phyloP scores from a whole-genome alignment of 2,329 filamentous ascomycete species.

The Fusarium lateritium region DNA sequence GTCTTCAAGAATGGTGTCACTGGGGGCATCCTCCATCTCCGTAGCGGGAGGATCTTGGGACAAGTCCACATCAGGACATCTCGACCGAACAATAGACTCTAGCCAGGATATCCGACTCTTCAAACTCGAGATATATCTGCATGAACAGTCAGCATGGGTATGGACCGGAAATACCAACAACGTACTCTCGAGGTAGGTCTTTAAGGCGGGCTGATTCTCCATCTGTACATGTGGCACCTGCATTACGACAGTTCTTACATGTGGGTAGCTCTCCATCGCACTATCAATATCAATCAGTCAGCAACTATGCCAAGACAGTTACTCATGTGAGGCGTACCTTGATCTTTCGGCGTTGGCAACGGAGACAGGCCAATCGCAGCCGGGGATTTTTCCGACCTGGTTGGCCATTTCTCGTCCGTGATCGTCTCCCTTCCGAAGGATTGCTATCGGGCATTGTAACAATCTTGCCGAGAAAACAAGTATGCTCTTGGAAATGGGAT shows the following conservation, averaged over 20 bases:
- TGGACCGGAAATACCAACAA: not conserved
- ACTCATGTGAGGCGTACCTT: constrained; percentile 52
- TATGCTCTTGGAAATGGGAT: not conserved
- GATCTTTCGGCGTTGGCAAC: constrained; percentile 66
- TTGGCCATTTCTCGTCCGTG: constrained; percentile 31
- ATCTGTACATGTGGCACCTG: constrained; percentile 59
- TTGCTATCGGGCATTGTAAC: constrained; percentile 33
- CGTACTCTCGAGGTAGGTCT: constrained; percentile 60
- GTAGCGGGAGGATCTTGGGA: constrained; percentile 38
- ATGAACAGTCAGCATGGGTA: not conserved
- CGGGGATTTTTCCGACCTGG: constrained; percentile 47
- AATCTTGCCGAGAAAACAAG: not conserved
- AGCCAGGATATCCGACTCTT: constrained; percentile 62
- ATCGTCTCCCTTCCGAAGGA: not conserved
- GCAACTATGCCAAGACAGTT: fast-evolving
- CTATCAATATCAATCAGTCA: constrained; percentile 46
- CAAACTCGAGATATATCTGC: constrained; percentile 54
- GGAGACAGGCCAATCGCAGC: constrained; percentile 51
- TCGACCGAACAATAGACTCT: constrained; percentile 59
- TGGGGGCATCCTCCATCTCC: constrained; percentile 30
- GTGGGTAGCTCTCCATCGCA: constrained; percentile 61
- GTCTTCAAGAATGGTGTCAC: constrained; percentile 21
- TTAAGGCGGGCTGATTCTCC: constrained; percentile 59
- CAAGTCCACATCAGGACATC: constrained; percentile 61
- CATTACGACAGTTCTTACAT: constrained; percentile 61